Conservation (phyloP, 2,329 filamentous ascomycete genomes). For the Sordariomycetes sp. region DNA sequence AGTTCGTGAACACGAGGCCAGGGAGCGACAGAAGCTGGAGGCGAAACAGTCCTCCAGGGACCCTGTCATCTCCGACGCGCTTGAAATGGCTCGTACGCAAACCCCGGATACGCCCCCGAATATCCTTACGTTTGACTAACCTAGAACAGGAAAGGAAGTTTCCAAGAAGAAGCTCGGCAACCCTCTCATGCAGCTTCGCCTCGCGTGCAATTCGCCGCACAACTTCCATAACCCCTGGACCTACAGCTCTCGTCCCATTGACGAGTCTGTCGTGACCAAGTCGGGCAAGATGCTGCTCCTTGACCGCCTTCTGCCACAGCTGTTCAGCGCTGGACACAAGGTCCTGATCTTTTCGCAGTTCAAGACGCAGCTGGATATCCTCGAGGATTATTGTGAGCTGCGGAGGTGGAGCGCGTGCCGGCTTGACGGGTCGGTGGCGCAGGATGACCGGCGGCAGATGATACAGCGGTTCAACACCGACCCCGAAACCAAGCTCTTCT, state of each 20-base stretch:
- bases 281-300: constrained; percentile 95
- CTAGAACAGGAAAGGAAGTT: constrained; percentile 59
- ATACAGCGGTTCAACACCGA: constrained; percentile 63
- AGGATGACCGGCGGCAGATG: constrained; percentile 55
- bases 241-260: constrained; percentile 44
- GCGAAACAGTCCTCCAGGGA: constrained; percentile 1
- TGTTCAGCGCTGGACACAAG: constrained; percentile 70
- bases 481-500: constrained; percentile 57
- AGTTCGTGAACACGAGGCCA: constrained; percentile 42
- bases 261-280: constrained; percentile 71
- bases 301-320: constrained; percentile 65
- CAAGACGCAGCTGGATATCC: constrained; percentile 81
- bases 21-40: constrained; percentile 45
- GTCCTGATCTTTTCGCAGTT: constrained; percentile 96
- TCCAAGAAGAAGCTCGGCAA: constrained; percentile 85
- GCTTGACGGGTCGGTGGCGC: constrained; percentile 79
- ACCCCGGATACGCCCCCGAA: not conserved
- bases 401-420: constrained; percentile 73
- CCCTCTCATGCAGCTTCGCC: constrained; percentile 77
- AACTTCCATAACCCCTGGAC: constrained; percentile 93
- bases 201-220: constrained; percentile 87
- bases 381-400: constrained; percentile 80
- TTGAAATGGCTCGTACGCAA: constrained; percentile 61
- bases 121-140: constrained; percentile 14
- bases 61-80: constrained; percentile 39